Percentiles rank a stretch among this genome's conserved stretches.
phyloP scores from a whole-genome alignment of 352 stramenopile species.

The Globisporangium emineosum region DNA sequence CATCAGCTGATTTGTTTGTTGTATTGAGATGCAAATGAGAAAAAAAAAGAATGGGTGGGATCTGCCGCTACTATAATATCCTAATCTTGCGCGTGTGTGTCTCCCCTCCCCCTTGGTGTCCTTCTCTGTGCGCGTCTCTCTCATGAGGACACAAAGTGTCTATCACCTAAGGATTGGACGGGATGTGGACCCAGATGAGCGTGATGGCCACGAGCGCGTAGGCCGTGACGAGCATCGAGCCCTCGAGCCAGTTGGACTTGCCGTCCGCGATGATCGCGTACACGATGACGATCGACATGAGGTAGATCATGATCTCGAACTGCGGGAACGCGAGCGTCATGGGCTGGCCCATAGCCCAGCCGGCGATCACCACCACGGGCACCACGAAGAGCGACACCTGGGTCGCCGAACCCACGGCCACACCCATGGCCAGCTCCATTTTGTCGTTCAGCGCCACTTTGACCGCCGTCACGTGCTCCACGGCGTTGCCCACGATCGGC shows the following conservation, averaged over 20 bases:
- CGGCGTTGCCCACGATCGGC: slow-evolving; percentile 97
- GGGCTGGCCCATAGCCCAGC: slow-evolving; percentile 90
- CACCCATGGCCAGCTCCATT: slow-evolving; percentile 98
- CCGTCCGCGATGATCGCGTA: slow-evolving; percentile 90
- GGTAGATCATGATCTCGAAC: slow-evolving; percentile 96
- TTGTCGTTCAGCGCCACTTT: slow-evolving; percentile 97
- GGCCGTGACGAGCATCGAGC: slow-evolving; percentile 89
- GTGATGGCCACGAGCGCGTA: slow-evolving; percentile 87
- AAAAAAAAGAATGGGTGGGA: background rate
- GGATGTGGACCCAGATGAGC: slow-evolving; percentile 81
- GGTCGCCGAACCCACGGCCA: slow-evolving; percentile 96
- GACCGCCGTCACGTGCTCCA: slow-evolving; percentile 97
- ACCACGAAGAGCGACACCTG: slow-evolving; percentile 98
- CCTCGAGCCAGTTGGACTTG: slow-evolving; percentile 92
- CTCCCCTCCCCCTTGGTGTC: background rate
- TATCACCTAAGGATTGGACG: slow-evolving; percentile 21
- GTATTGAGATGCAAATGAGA: background rate
- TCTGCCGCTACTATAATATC: background rate
- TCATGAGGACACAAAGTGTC: background rate
- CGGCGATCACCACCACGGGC: slow-evolving; percentile 92
- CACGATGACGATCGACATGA: slow-evolving; percentile 96
- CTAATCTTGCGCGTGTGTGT: background rate
- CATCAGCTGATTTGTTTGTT: background rate
- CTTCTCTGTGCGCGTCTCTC: background rate
- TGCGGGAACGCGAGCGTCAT: slow-evolving; percentile 97